Conservation (phyloP, 768 basidiomycete genomes). For the Clitopilus hobsonii region DNA sequence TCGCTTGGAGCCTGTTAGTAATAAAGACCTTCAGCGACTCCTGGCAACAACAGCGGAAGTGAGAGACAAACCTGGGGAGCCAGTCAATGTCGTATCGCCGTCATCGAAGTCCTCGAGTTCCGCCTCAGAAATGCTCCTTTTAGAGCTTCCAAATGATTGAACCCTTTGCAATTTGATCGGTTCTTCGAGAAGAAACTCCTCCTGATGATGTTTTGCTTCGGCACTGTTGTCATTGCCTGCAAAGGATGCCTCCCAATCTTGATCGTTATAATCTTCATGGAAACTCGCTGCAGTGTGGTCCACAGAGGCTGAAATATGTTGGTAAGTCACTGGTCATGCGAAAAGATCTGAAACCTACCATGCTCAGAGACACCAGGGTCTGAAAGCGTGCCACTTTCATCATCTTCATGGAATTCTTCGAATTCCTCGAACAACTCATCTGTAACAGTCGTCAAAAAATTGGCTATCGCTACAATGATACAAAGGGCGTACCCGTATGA, state of each 20-base stretch:
- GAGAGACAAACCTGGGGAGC: slow-evolving; percentile 41
- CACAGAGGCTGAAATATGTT: background rate
- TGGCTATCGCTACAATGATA: background rate
- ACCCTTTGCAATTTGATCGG: background rate
- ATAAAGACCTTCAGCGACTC: no score
- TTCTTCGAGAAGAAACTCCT: background rate
- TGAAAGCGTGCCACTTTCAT: background rate
- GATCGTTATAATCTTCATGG: background rate
- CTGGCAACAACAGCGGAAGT: no score
- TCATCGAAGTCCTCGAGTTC: slow-evolving; percentile 27
- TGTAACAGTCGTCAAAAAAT: background rate
- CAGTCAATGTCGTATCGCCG: slow-evolving; percentile 18
- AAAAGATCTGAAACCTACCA: no score
- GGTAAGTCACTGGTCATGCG: no score
- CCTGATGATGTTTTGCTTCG: background rate
- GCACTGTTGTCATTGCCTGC: background rate
- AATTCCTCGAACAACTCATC: slow-evolving; percentile 21
- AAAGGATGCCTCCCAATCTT: background rate
- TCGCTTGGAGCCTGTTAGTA: background rate
- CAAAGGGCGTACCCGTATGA: background rate
- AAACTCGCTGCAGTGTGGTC: background rate
- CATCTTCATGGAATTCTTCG: slow-evolving; percentile 20
- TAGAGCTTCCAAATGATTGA: background rate
- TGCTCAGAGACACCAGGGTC: background rate
- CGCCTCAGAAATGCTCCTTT: slow-evolving; percentile 13